Base-by-base conservation (phyloP, 331 rosid genomes). In the Stylosanthes scabra region DNA sequence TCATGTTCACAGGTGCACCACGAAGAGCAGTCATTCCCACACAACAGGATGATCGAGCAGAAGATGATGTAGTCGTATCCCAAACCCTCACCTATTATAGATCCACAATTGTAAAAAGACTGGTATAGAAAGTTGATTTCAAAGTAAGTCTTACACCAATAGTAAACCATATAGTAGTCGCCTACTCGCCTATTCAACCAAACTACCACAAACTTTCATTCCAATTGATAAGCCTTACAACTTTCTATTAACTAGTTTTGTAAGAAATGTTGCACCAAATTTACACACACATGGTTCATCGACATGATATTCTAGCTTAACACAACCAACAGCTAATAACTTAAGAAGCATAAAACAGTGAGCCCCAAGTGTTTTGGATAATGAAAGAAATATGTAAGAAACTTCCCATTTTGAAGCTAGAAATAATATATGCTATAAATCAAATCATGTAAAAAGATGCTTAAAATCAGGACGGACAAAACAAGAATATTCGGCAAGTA, bases 21-120 rank as follows among this genome's bases (percentile, higher is more conserved):
- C 75, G 80, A 82, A 89, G 51, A 72, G 89, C 77, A 54, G 92
- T 79, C 91, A 71, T 85, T 70, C 97, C 97, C 76, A 91, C 97
- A 49, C 96, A 93, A 75, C 85, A 81, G 13, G 97, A 84, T 6
- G 93, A 84, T 70, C 88, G 86, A 62, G 40, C 80, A 56, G 85
- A 60, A 25, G 96, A 82, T 49, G 91, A 78, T 63, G 87, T 46
- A 63, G 87, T 79, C 1, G 86, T 77, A 81, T 93, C 96, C 98
- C 98, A 93, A 74, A 93, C 88, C 83, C 89, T 86, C 71, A 91
- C 94, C 97, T 93, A 51, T 49, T 49, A 74, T 11, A 59, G 72
- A n/a, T 55, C 76, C 55, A 59, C 12, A 12, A 28, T 75, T 65
- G 67, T 85, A 49, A 75, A 57, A 74, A 6, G 25, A 61, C 37